phyloP scores from a whole-genome alignment of 257 asterid species.

The Forsythia viridissima region DNA sequence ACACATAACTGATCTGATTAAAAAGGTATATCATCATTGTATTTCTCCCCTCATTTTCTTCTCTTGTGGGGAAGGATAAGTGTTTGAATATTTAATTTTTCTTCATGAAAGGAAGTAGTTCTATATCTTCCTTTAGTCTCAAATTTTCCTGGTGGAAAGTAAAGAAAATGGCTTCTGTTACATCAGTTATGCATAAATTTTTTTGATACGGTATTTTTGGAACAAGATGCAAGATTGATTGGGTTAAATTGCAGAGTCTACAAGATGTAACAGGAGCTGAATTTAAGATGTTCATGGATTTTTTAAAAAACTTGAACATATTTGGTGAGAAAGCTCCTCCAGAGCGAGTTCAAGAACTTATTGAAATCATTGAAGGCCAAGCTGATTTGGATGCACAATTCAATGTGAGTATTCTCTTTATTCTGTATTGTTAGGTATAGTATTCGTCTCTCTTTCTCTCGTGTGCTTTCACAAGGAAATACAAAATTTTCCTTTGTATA shows the following conservation, averaged over 20 bases:
- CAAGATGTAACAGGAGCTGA: slow-evolving; percentile 98
- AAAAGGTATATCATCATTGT: slow-evolving; percentile 45
- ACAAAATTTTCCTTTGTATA: background rate
- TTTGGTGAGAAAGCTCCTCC: slow-evolving; percentile 81
- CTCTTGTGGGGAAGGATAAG: slow-evolving; percentile 7
- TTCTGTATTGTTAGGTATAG: background rate
- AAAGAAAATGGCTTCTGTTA: slow-evolving; percentile 9
- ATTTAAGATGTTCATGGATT: slow-evolving; percentile 91
- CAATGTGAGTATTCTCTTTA: slow-evolving; percentile 50
- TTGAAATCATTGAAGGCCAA: slow-evolving; percentile 86
- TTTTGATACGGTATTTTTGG: slow-evolving; percentile 4
- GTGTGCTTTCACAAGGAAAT: background rate
- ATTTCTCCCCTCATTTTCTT: slow-evolving; percentile 10
- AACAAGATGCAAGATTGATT: slow-evolving; percentile 24
- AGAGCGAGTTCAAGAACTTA: slow-evolving; percentile 78
- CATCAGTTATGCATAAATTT: background rate
- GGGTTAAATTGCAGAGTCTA: slow-evolving; percentile 62
- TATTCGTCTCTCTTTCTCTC: background rate
- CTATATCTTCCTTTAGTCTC: background rate
- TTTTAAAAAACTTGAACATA: slow-evolving; percentile 69
- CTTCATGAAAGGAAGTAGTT: slow-evolving; percentile 4
- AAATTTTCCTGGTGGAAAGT: background rate
- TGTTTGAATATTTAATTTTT: background rate
- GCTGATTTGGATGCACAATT: slow-evolving; percentile 94
- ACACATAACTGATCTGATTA: slow-evolving; percentile 84